phyloP scores from a whole-genome alignment of 768 basidiomycete genomes.

The Boletus sp. region DNA sequence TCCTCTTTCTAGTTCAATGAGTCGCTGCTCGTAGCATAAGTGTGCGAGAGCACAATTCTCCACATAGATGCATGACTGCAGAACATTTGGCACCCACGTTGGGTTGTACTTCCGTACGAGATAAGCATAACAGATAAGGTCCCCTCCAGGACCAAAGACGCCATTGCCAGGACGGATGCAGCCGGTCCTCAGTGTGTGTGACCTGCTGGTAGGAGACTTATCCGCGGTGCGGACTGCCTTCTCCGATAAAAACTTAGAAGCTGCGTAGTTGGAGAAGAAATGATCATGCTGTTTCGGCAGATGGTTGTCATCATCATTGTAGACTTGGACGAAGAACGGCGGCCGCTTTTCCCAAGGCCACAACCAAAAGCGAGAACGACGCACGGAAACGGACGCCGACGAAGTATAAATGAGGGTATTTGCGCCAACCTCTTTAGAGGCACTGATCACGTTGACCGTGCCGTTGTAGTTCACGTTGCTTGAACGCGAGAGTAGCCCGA shows the following conservation, averaged over 20 bases:
- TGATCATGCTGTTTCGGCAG: conserved; percentile 55
- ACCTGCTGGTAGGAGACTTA: conserved; percentile 31
- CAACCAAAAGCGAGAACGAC: conserved; percentile 57
- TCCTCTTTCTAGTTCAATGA: conserved; percentile 51
- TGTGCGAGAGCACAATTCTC: conserved; percentile 77
- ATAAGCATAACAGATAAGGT: conserved; percentile 64
- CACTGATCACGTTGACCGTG: conserved; percentile 63
- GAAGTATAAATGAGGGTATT: conserved; percentile 67
- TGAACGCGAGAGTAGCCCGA: conserved; percentile 51
- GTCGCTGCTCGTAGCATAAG: conserved; percentile 68
- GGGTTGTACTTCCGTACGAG: conserved; percentile 59
- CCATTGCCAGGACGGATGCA: conserved; percentile 79
- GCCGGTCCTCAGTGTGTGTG: conserved; percentile 55
- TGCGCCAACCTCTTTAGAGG: conserved; percentile 54
- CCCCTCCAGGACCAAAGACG: conserved; percentile 72
- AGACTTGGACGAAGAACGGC: conserved; percentile 54
- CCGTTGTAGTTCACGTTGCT: conserved; percentile 64
- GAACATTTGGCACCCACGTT: conserved; percentile 55
- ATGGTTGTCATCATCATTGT: conserved; percentile 57
- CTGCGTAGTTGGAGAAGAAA: conserved; percentile 80
- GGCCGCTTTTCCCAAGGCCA: conserved; percentile 77
- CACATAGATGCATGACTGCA: conserved; percentile 70
- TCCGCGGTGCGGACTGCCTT: conserved; percentile 42
- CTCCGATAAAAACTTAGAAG: conserved; percentile 62
- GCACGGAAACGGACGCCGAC: conserved; percentile 63